These are phyloP conservation scores for Monarda citriodora DNA, from an alignment of 305 asterid species.

Conservation along the genomic window DNA sequence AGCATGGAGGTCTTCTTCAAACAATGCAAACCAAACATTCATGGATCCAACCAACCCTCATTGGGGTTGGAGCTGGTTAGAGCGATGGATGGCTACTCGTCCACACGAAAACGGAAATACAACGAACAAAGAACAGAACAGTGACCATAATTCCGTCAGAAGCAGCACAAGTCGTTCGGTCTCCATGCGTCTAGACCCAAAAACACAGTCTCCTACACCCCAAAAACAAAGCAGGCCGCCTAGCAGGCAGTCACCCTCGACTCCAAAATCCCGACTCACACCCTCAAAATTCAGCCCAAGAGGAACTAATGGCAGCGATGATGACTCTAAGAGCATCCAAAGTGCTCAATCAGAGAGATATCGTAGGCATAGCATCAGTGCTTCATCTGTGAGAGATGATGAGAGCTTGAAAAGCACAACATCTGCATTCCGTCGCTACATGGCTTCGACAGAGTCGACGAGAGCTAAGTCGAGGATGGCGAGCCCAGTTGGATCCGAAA, in stretches of 20 bases:
- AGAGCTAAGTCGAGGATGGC: constrained; percentile 61
- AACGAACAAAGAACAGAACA: constrained; percentile 40
- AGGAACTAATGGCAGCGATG: constrained; percentile 47
- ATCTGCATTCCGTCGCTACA: constrained; percentile 47
- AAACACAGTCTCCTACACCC: constrained; percentile 42
- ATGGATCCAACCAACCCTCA: constrained; percentile 88
- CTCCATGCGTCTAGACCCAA: constrained; percentile 28
- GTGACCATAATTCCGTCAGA: constrained; percentile 37
- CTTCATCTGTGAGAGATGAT: constrained; percentile 75
- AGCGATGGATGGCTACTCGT: constrained; percentile 87
- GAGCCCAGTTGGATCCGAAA: constrained; percentile 53
- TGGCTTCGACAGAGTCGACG: constrained; percentile 75
- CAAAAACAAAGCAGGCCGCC: constrained; percentile 44
- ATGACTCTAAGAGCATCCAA: constrained; percentile 63
- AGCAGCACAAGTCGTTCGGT: constrained; percentile 31
- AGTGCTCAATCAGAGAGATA: constrained; percentile 63
- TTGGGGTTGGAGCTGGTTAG: constrained; percentile 99
- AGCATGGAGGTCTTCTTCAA: constrained; percentile 68
- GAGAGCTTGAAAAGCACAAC: constrained; percentile 73
- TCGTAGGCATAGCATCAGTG: constrained; percentile 73
- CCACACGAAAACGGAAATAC: constrained; percentile 61
- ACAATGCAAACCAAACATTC: constrained; percentile 52
- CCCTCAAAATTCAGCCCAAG: constrained; percentile 45
- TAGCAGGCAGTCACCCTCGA: constrained; percentile 70
- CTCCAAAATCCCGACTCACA: constrained; percentile 48